Evolutionary conservation across 805 yeast species (phyloP).

Genomic region (Candida quercuum): DNA sequence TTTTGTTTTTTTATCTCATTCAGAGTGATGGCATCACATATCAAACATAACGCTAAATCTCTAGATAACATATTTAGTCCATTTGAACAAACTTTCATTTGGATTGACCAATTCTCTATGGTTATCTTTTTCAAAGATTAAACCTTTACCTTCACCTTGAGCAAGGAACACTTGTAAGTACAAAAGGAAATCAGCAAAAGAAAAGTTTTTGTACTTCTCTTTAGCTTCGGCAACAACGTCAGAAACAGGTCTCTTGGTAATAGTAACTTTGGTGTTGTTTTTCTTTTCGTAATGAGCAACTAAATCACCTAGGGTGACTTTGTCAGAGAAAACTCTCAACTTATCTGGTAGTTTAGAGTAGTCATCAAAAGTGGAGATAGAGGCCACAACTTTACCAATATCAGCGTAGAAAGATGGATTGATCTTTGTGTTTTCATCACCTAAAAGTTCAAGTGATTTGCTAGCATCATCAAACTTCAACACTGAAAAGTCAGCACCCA

Average conservation of each 20-base stretch:
- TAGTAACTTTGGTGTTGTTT: conserved; percentile 30
- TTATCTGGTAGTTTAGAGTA: conserved; percentile 37
- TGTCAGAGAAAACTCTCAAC: conserved; percentile 38
- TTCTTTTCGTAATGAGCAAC: conserved; percentile 34
- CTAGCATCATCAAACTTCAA: conserved; percentile 33
- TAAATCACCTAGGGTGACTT: conserved; percentile 33
- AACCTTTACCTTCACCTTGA: conserved; percentile 38
- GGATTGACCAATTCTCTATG: conserved; percentile 43
- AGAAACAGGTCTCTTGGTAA: conserved; percentile 27
- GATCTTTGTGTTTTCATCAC: conserved; percentile 32
- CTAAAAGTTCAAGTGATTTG: conserved; percentile 32
- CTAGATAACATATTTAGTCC: conserved; percentile 28
- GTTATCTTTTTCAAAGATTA: conserved; percentile 22
- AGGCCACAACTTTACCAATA: conserved; percentile 38
- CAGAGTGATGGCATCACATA: no score
- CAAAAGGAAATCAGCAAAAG: conserved; percentile 28
- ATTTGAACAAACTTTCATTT: conserved; percentile 36
- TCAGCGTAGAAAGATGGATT: conserved; percentile 35
- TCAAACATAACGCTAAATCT: no score
- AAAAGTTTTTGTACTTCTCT: conserved; percentile 26
- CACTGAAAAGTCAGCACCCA: conserved; percentile 23
- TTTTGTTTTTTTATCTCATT: no score
- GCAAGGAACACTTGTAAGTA: conserved; percentile 32
- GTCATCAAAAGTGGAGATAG: conserved; percentile 31
- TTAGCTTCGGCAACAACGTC: conserved; percentile 29